Evolutionary conservation across 2,329 filamentous ascomycete species (phyloP), one percentile per base, ranked within the genome.

Genomic region (Neoarthrinium moseri): DNA sequence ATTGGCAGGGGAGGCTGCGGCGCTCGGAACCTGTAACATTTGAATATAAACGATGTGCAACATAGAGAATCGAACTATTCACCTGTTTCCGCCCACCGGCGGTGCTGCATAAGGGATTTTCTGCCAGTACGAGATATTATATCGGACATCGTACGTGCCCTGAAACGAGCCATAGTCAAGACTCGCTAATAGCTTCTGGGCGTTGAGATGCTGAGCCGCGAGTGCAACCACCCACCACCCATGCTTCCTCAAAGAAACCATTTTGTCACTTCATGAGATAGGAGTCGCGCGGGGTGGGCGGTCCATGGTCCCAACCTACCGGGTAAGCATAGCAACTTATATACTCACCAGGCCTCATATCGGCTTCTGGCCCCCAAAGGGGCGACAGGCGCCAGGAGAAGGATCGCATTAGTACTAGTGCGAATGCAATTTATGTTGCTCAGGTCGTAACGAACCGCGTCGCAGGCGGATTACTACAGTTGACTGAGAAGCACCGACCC

Each of bases 21-120:
- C 0, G 72, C 78, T 43, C 80, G 74, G 56, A 84, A 85, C 5
- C 81, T 74, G 35, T 17, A 32, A 12, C n/a, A 13, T 15, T 6
- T n/a, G n/a, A n/a, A n/a, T n/a, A n/a, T n/a, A n/a, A n/a, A n/a
- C n/a, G n/a, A n/a, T n/a, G n/a, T n/a, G n/a, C n/a, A n/a, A n/a
- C n/a, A n/a, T 29, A n/a, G n/a, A 29, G n/a, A 29, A n/a, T 29
- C n/a, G 26, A 8, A n/a, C 26, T n/a, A 21, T 34, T 35, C 46
- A 53, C 56, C 56, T 56, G 54, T 83, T 82, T 37, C 70, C 56
- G 2, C 79, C 78, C 11, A 71, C 64, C 12, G 81, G 80, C 2
- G 81, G 77, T 11, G 79, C 76, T 5, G 76, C 80, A 53, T 78
- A 85, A 13, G 81, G 81, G 39, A 84, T 81, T 53, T 77, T 81